Evolutionary conservation across 1,139 yeast species (phyloP), one percentile per base, ranked within the genome.

Genomic region (Saccharomyces uvarum): DNA sequence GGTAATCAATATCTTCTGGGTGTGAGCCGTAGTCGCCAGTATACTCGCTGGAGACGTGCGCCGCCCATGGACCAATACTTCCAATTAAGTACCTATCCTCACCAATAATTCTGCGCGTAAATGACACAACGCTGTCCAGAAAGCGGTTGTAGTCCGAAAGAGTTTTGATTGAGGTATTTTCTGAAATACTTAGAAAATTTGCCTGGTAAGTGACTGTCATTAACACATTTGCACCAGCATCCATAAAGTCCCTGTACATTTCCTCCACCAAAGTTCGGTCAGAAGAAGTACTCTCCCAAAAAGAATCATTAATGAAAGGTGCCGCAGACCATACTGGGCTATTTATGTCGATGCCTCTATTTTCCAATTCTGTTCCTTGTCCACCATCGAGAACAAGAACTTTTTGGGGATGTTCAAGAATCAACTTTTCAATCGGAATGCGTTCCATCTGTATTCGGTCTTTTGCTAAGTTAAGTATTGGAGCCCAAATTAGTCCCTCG

Each of bases 61-160:
- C 84, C 2, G 90, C 93, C 68, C 81, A 86, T 0, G 93, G 88
- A 0, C 93, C 93, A n/a, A 84, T 69, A 11, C 86, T 78, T 0
- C 86, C 91, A 19, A 80, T 78, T n/a, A 84, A 73, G 50, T 59
- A 64, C 29, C 62, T 64, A 7, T 54, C 59, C 11, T 54, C 60
- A 28, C 71, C 68, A 56, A 75, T 62, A 56, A 69, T 57, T 50
- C 64, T 56, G 54, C 68, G 68, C 60, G 62, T 67, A 46, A 62
- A 59, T 1, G 50, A 16, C 19, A 59, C 61, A 33, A 68, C 62
- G 49, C 61, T 62, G 33, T 61, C 54, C 50, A 58, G 55, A 28
- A 67, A 59, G n/a, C 55, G 69, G 56, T 55, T 53, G 50, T 68
- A 70, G 28, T 66, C 75, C 16, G 63, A 54, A n/a, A 65, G 64